These are phyloP conservation scores for Pisolithus microcarpus DNA, from an alignment of 768 basidiomycete genomes.

Conservation along the genomic window DNA sequence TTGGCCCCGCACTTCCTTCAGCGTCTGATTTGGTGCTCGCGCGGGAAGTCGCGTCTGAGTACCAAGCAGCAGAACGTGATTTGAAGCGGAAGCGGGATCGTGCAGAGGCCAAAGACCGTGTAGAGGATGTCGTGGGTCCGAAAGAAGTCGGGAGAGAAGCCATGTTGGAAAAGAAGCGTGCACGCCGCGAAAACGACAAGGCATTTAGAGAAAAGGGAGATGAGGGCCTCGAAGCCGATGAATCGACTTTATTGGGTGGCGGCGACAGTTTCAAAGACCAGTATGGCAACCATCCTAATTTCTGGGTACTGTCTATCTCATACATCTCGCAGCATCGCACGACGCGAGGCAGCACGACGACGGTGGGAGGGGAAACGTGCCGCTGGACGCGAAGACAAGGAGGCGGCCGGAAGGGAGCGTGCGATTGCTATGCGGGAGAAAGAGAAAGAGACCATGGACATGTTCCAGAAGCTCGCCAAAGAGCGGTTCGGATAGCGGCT, in stretches of 20 bases:
- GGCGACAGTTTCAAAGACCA: conserved; percentile 75
- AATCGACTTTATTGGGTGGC: conserved; percentile 74
- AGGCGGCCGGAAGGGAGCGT: conserved; percentile 51
- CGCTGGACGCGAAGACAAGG: conserved; percentile 40
- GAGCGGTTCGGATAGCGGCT: conserved; percentile 63
- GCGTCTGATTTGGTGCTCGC: conserved; percentile 64
- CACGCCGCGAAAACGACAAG: conserved; percentile 61
- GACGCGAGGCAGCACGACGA: conserved; percentile 63
- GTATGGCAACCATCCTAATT: conserved; percentile 35
- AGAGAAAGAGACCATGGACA: conserved; percentile 91
- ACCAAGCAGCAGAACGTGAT: conserved; percentile 42
- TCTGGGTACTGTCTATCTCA: conserved; percentile 3
- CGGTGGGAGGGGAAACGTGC: conserved; percentile 50
- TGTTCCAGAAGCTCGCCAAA: conserved; percentile 91
- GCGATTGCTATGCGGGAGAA: conserved; percentile 60
- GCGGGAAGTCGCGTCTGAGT: conserved; percentile 53
- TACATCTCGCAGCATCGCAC: conserved; percentile 50
- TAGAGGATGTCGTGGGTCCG: conserved; percentile 79
- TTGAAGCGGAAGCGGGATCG: conserved; percentile 63
- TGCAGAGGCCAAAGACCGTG: conserved; percentile 54
- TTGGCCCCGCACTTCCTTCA: conserved; percentile 65
- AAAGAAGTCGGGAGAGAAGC: conserved; percentile 75
- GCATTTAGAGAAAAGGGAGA: conserved; percentile 67
- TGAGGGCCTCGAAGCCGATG: conserved; percentile 72
- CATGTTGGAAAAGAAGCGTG: conserved; percentile 80